A percentile compares a stretch with the other conserved stretches of the same genome.
Conservation (phyloP, 306 rosid species). For the Elaeagnus macrophylla region DNA sequence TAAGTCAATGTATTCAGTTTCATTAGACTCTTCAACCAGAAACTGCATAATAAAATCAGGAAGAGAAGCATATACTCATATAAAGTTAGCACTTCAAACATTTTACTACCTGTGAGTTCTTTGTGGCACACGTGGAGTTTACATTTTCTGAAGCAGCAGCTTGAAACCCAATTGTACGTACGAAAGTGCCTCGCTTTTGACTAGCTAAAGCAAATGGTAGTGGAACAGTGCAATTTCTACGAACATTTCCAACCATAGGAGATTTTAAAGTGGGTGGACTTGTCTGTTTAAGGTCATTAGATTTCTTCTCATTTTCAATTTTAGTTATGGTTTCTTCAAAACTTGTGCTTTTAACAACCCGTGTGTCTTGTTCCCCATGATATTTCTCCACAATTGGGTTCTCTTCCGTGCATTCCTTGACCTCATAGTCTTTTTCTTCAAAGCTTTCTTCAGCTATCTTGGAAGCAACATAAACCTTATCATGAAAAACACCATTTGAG, state of each 20-base stretch:
- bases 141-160: slow-evolving; percentile 31
- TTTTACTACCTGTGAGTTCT: slow-evolving; percentile 36
- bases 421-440: slow-evolving; percentile 52
- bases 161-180: slow-evolving; percentile 33
- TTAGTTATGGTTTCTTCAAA: slow-evolving; percentile 28
- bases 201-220: slow-evolving; percentile 42
- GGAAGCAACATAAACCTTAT: slow-evolving; percentile 50
- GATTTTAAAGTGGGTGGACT: slow-evolving; percentile 40
- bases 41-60: too few species aligned
- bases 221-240: slow-evolving; percentile 38
- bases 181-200: slow-evolving; percentile 34
- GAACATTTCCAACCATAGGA: slow-evolving; percentile 28
- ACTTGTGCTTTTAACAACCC: slow-evolving; percentile 18
- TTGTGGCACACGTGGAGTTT: slow-evolving; percentile 43
- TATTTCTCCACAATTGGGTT: too few species aligned
- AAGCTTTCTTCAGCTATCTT: slow-evolving; percentile 44
- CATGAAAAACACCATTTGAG: slow-evolving; percentile 42
- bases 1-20: too few species aligned
- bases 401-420: slow-evolving; percentile 44
- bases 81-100: slow-evolving; percentile 2
- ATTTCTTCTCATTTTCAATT: slow-evolving; percentile 44
- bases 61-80: slow-evolving; percentile 8
- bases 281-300: slow-evolving; percentile 27
- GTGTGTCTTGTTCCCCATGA: too few species aligned
- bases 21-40: too few species aligned